Evolutionary conservation across 202 grass and related monocot species (phyloP).

Genomic region (Zizania palustris): DNA sequence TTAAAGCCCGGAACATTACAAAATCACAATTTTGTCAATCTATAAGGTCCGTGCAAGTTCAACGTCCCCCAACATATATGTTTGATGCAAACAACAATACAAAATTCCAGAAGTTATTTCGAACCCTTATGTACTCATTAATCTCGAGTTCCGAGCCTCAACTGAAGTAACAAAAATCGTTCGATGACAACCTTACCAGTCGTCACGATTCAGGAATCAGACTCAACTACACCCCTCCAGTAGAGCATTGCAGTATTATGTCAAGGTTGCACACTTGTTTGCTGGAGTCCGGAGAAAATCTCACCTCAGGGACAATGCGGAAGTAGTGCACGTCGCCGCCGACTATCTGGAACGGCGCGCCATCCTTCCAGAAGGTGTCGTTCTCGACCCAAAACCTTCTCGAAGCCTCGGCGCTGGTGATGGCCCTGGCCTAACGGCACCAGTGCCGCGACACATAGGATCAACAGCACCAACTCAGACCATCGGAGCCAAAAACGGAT

Average conservation of each 20-base stretch:
- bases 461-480: background rate
- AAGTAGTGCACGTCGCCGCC: slow-evolving; percentile 95
- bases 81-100: background rate
- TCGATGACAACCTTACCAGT: background rate
- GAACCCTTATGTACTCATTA: background rate
- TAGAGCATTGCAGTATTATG: background rate
- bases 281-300: background rate
- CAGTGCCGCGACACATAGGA: background rate
- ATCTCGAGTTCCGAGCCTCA: background rate
- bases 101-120: background rate
- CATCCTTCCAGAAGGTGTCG: slow-evolving; percentile 84
- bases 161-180: slow-evolving; percentile 5
- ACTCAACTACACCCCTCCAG: background rate
- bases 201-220: background rate
- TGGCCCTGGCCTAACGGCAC: slow-evolving; percentile 9
- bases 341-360: slow-evolving; percentile 72
- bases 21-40: background rate
- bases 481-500: background rate
- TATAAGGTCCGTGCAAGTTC: background rate
- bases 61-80: background rate
- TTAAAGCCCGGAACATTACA: background rate
- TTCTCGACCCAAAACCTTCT: slow-evolving; percentile 77
- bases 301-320: slow-evolving; percentile 89
- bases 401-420: background rate
- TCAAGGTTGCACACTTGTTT: background rate